Conservation (phyloP, 2,329 filamentous ascomycete species). For the Sporothrix schenckii region DNA sequence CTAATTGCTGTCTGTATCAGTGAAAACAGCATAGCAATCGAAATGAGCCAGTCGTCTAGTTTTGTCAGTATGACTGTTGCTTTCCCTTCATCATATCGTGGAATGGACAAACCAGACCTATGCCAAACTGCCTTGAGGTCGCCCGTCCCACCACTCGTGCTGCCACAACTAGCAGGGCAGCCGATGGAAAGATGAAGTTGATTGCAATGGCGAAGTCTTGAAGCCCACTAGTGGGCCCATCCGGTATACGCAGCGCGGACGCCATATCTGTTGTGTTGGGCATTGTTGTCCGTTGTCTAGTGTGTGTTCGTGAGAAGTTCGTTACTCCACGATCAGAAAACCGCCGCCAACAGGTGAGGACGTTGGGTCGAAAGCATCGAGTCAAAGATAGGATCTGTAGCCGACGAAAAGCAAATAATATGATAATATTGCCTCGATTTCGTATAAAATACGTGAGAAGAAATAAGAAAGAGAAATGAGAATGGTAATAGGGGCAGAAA, state of each 20-base stretch:
- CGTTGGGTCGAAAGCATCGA: slow-evolving; percentile 6
- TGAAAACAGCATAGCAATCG: slow-evolving; percentile 41
- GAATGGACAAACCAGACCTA: neutral
- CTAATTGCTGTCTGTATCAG: slow-evolving; percentile 40
- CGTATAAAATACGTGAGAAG: neutral
- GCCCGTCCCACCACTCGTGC: slow-evolving; percentile 39
- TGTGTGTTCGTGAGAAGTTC: neutral
- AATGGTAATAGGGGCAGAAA: neutral
- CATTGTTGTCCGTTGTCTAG: neutral
- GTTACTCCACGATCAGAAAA: slow-evolving; percentile 26
- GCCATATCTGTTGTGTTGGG: slow-evolving; percentile 6
- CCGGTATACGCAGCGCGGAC: slow-evolving; percentile 24
- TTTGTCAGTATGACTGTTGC: neutral
- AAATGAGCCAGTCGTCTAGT: slow-evolving; percentile 42
- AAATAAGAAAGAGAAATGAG: neutral
- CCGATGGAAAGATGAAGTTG: slow-evolving; percentile 41
- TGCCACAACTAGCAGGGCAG: slow-evolving; percentile 40
- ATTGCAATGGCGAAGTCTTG: slow-evolving; percentile 41
- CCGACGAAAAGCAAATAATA: neutral
- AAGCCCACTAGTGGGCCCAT: slow-evolving; percentile 35
- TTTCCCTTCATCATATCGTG: neutral
- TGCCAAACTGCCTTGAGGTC: slow-evolving; percentile 38
- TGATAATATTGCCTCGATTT: neutral
- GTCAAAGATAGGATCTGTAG: neutral
- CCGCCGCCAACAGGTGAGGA: slow-evolving; percentile 5